Evolutionary conservation across 2,329 filamentous ascomycete genomes (phyloP).

Genomic region (Aureobasidium namibiae): DNA sequence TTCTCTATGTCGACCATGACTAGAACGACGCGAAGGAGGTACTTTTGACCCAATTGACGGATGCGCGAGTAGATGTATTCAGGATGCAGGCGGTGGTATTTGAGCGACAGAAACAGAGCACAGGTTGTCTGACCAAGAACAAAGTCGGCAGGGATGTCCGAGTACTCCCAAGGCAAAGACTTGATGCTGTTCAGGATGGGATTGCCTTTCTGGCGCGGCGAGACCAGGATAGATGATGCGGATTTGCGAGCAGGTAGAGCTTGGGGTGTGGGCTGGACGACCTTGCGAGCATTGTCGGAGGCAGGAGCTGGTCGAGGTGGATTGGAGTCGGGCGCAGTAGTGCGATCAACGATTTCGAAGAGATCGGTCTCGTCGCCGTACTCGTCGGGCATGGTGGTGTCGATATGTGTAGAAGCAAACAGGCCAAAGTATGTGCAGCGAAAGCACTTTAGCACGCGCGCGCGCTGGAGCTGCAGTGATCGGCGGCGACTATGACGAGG

Average conservation of each 20-base stretch:
- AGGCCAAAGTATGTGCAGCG: background rate
- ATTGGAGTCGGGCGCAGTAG: conserved; percentile 24
- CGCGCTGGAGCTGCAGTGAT: background rate
- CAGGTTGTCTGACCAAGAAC: conserved; percentile 81
- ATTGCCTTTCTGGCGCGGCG: conserved; percentile 88
- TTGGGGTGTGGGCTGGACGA: conserved; percentile 85
- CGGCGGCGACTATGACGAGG: background rate
- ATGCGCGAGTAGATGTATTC: conserved; percentile 97
- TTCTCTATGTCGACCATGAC: conserved; percentile 93
- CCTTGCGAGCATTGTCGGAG: conserved; percentile 33
- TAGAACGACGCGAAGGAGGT: conserved; percentile 76
- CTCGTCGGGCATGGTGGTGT: conserved; percentile 37
- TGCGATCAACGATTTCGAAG: conserved; percentile 31
- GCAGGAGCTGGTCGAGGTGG: background rate
- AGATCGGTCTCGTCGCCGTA: conserved; percentile 34
- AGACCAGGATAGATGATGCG: conserved; percentile 78
- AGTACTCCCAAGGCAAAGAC: conserved; percentile 88
- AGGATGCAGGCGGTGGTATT: conserved; percentile 93
- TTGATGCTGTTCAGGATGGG: conserved; percentile 78
- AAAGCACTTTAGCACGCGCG: background rate
- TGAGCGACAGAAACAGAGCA: conserved; percentile 85
- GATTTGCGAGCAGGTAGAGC: conserved; percentile 59
- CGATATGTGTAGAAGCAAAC: background rate
- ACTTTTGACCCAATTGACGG: conserved; percentile 72
- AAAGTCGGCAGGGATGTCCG: conserved; percentile 92